A percentile compares a stretch with the other conserved stretches of the same genome.
Evolutionary conservation across 495 filamentous ascomycete genomes (phyloP).

Genomic region (Penicillium crystallinum): DNA sequence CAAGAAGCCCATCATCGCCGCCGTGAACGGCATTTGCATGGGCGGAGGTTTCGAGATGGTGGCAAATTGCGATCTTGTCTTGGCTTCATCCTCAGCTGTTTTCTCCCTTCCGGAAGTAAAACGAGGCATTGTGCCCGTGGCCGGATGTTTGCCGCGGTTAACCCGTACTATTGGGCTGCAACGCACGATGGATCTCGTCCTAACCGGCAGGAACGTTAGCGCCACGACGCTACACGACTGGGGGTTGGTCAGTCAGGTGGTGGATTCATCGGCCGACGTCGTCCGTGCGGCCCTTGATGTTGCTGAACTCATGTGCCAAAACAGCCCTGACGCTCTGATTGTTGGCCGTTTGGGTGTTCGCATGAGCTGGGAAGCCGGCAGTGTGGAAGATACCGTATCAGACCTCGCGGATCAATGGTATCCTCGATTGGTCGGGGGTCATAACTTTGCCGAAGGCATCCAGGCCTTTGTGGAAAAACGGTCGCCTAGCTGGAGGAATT

Average conservation of each 20-base stretch:
- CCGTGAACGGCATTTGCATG: conserved; percentile 69
- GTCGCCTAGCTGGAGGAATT: conserved; percentile 64
- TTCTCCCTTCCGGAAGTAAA: conserved; percentile 67
- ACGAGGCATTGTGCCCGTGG: conserved; percentile 64
- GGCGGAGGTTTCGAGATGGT: conserved; percentile 73
- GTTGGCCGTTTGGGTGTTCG: conserved; percentile 61
- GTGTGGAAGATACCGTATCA: conserved; percentile 59
- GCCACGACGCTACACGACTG: conserved; percentile 57
- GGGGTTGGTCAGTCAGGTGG: conserved; percentile 53
- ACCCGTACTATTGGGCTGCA: conserved; percentile 61
- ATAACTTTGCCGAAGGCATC: conserved; percentile 75
- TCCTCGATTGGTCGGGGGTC: conserved; percentile 53
- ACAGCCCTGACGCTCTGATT: conserved; percentile 68
- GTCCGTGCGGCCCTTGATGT: conserved; percentile 16
- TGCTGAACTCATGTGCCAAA: conserved; percentile 27
- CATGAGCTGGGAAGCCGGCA: conserved; percentile 60
- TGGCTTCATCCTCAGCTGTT: conserved; percentile 49
- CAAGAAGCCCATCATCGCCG: conserved; percentile 61
- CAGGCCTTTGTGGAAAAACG: conserved; percentile 76
- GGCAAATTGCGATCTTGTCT: conserved; percentile 63
- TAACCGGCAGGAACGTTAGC: conserved; percentile 55
- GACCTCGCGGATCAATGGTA: conserved; percentile 55
- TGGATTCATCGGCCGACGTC: conserved; percentile 26
- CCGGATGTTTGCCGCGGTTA: conserved; percentile 68
- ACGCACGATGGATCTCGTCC: conserved; percentile 65